These are phyloP conservation scores for Tulasnella sp. DNA, from an alignment of 768 basidiomycete genomes.

Conservation along the genomic window DNA sequence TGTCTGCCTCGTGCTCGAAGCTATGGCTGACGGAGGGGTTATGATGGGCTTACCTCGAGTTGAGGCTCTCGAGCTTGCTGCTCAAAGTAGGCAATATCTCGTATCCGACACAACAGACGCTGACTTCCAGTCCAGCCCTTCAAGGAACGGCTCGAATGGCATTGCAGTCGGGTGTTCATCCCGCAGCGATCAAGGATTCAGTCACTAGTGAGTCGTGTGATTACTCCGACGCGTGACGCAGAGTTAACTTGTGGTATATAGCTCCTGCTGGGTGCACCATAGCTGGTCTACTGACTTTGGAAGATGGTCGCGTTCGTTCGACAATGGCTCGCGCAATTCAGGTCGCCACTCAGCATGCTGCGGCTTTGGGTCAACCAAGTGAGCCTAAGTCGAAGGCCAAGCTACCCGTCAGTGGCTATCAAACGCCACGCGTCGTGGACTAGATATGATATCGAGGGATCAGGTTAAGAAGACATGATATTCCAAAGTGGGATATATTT, in stretches of 20 bases:
- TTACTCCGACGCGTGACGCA: conserved; percentile 10
- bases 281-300: conserved; percentile 89
- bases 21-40: conserved; percentile 98
- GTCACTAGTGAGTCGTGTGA: conserved; percentile 74
- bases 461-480: background rate
- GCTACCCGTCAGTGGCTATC: conserved; percentile 13
- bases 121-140: conserved; percentile 53
- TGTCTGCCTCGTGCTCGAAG: conserved; percentile 93
- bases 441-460: background rate
- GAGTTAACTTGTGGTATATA: conserved; percentile 35
- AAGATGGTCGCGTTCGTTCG: conserved; percentile 88
- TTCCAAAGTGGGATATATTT: background rate
- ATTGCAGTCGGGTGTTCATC: conserved; percentile 81
- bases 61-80: conserved; percentile 90
- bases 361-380: conserved; percentile 75
- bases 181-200: conserved; percentile 93
- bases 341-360: conserved; percentile 84
- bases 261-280: conserved; percentile 98
- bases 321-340: conserved; percentile 96
- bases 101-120: background rate
- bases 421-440: conserved; percentile 16
- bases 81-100: conserved; percentile 67
- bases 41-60: conserved; percentile 98
- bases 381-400: conserved; percentile 29
- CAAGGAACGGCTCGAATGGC: conserved; percentile 98